Base-by-base conservation (phyloP, 495 filamentous ascomycete genomes). In the Aspergillus steynii region DNA sequence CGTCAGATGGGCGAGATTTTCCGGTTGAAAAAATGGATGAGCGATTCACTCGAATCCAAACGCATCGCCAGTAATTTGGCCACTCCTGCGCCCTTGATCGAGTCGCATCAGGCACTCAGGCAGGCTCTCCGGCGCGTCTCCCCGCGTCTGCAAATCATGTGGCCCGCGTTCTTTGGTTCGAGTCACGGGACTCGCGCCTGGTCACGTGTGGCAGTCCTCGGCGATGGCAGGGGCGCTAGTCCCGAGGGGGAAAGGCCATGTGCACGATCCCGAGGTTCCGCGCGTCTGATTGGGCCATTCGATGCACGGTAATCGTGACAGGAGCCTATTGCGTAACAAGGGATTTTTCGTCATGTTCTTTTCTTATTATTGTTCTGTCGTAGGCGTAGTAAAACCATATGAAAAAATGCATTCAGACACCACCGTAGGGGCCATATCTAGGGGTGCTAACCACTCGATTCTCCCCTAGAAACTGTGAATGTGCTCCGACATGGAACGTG, bases 171-270 rank as follows among this genome's bases (percentile, higher is more conserved):
- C 49, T 58, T 52, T 50, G 66, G 66, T 57, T 63, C 66, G 61
- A 56, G 46, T 59, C 62, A 50, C 67, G 64, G 61, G 64, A 64
- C 63, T 68, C 58, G 60, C 66, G 63, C 63, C 63, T 53, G 45
- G 55, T 63, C 66, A 66, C 62, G 62, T 66, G 67, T 46, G 15
- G 6, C 42, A 31, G 2, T 9, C 10, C 42, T 46, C 27, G 55
- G 37, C 27, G 49, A 50, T 48, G 47, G 55, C 55, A 58, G 42
- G 14, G 27, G 32, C 49, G 37, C 55, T 34, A 15, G 14, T 27
- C 64, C 56, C 42, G 34, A 66, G 61, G 29, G 7, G 34, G 57
- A 54, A 55, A 42, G 27, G 29, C 61, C 61, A 67, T 62, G 65
- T 68, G 65, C 53, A 47, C 20, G 29, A 46, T 59, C 60, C 62